Evolutionary conservation across 305 asterid species (phyloP).

Genomic region (Solanum chacoense): DNA sequence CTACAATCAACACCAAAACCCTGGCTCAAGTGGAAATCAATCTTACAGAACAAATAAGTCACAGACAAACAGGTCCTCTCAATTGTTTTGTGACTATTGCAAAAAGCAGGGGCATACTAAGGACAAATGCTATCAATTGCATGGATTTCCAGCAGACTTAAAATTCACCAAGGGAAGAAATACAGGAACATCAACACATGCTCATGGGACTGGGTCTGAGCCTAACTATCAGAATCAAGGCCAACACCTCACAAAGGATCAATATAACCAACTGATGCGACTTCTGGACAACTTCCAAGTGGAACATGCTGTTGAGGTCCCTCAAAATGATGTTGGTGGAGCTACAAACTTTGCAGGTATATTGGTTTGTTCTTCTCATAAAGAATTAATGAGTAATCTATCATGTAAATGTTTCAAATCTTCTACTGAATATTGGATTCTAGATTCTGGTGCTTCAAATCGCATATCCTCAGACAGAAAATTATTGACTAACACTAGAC

Average conservation of each 20-base stretch:
- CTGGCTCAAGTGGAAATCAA: not conserved
- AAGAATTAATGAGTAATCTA: not conserved
- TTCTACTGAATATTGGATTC: not conserved
- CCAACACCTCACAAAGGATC: not conserved
- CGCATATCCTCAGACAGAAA: not conserved
- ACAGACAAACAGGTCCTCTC: not conserved
- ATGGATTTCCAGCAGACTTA: not conserved
- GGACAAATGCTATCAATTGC: not conserved
- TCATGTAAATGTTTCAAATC: not conserved
- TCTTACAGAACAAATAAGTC: not conserved
- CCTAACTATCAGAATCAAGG: not conserved
- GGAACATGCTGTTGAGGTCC: rapidly evolving
- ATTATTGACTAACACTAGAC: not conserved
- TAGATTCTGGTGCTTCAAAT: not conserved
- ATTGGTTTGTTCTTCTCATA: not conserved
- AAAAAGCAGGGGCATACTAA: not conserved
- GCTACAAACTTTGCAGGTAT: not conserved
- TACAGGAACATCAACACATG: not conserved
- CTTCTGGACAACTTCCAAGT: not conserved
- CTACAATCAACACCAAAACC: not conserved
- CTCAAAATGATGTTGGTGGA: not conserved
- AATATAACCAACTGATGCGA: not conserved
- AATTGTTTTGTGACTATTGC: not conserved
- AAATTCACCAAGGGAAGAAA: not conserved
- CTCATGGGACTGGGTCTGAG: not conserved